A percentile compares a stretch with the other conserved stretches of the same genome.
Conservation (phyloP, 148 eudicot species). For the Vaccinium myrtillus region DNA sequence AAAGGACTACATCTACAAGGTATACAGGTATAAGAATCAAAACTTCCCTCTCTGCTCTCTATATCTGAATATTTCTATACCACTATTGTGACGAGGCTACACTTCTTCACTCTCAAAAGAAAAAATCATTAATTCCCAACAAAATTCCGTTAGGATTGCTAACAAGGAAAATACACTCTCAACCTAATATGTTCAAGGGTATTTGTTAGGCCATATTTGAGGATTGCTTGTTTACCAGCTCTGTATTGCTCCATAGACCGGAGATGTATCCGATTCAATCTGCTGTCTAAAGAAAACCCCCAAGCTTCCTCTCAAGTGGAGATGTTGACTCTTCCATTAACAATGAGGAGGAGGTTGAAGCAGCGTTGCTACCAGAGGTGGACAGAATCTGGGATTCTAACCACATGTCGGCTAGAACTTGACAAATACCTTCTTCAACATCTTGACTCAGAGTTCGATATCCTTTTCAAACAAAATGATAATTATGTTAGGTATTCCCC, state of each 20-base stretch:
- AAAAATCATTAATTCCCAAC: background rate
- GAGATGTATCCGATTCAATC: slow-evolving; percentile 80
- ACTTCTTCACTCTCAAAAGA: background rate
- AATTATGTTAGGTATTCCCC: background rate
- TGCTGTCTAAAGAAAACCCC: slow-evolving; percentile 83
- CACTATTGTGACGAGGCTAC: background rate
- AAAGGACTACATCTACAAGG: background rate
- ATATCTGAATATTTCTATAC: background rate
- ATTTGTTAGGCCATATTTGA: slow-evolving; percentile 73
- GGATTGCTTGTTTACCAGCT: slow-evolving; percentile 74
- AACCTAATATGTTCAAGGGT: slow-evolving; percentile 84
- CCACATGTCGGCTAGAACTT: slow-evolving; percentile 94
- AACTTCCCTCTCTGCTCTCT: background rate
- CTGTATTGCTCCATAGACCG: slow-evolving; percentile 94
- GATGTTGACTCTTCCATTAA: slow-evolving; percentile 69
- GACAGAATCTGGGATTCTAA: slow-evolving; percentile 78
- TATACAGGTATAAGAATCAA: background rate
- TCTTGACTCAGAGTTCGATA: slow-evolving; percentile 64
- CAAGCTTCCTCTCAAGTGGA: slow-evolving; percentile 82
- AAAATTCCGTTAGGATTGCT: background rate
- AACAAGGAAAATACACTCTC: slow-evolving; percentile 72
- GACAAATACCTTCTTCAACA: slow-evolving; percentile 97
- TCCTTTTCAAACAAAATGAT: slow-evolving; percentile 30
- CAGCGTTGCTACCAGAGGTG: slow-evolving; percentile 45
- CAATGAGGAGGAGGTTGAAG: slow-evolving; percentile 39